These are phyloP conservation scores for Picea glauca DNA, from an alignment of 75 land plant genomes.

Conservation along the genomic window DNA sequence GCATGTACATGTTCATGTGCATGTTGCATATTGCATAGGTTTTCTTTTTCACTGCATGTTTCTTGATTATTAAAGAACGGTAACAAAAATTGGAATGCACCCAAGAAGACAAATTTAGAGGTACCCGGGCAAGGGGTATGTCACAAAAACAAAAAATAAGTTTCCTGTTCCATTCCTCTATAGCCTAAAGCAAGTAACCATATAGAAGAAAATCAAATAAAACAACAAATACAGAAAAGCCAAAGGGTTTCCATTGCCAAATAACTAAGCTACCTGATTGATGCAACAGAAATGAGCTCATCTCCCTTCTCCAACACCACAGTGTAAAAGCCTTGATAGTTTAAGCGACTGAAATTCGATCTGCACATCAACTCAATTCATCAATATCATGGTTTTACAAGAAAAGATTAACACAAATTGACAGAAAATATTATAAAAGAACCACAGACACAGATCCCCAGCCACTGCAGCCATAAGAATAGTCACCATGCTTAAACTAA, in stretches of 20 bases:
- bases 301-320: conserved; percentile 73
- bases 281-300: conserved; percentile 71
- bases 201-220: conserved; percentile 62
- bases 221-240: conserved; percentile 66
- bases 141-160: no score
- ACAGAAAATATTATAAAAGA: neutral
- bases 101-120: no score
- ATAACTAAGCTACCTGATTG: conserved; percentile 70
- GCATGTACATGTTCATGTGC: no score
- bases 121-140: no score
- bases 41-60: no score
- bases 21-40: no score
- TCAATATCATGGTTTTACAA: neutral
- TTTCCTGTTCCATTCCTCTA: neutral
- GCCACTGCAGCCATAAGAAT: neutral
- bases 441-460: neutral
- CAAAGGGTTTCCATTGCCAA: conserved; percentile 52
- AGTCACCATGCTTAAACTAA: neutral
- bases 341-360: conserved; percentile 62
- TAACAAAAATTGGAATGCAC: no score
- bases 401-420: neutral
- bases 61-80: no score
- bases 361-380: conserved; percentile 34
- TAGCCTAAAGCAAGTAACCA: conserved; percentile 79
- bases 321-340: conserved; percentile 82